phyloP scores from a whole-genome alignment of 331 rosid species.

The Malus hybrid region DNA sequence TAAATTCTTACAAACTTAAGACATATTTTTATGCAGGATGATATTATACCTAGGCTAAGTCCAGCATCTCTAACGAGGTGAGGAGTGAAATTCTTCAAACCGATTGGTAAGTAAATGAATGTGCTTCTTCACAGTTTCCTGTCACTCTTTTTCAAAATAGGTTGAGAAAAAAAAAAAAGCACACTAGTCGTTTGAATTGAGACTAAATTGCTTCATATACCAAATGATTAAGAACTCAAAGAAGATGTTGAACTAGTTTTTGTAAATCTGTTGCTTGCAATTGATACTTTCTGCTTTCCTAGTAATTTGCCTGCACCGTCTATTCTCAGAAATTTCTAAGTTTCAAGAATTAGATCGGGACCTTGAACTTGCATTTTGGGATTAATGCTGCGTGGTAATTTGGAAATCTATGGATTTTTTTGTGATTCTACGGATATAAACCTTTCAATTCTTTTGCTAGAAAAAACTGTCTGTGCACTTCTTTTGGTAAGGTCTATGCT shows the following conservation, averaged over 20 bases:
- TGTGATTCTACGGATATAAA: neutral
- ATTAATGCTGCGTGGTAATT: neutral
- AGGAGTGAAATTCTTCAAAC: slow-evolving; percentile 93
- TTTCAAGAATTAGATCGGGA: neutral
- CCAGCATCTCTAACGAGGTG: slow-evolving; percentile 71
- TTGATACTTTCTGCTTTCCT: neutral
- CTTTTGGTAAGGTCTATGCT: neutral
- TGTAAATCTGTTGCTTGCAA: neutral
- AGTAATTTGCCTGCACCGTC: neutral
- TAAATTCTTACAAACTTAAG: neutral
- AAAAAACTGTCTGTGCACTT: neutral
- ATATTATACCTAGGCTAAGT: slow-evolving; percentile 74
- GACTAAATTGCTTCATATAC: neutral
- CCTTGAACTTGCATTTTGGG: neutral
- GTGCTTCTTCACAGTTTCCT: neutral
- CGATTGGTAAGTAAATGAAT: slow-evolving; percentile 62
- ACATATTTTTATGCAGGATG: slow-evolving; percentile 57
- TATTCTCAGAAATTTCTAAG: neutral
- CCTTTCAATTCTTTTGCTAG: neutral
- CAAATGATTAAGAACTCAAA: neutral
- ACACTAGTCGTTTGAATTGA: neutral
- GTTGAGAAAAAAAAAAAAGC: neutral
- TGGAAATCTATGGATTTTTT: neutral
- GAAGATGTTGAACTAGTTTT: neutral
- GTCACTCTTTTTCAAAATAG: neutral